These are phyloP conservation scores for Leccinum pachyderme DNA, from an alignment of 1,284 basidiomycete species.

Conservation along the genomic window DNA sequence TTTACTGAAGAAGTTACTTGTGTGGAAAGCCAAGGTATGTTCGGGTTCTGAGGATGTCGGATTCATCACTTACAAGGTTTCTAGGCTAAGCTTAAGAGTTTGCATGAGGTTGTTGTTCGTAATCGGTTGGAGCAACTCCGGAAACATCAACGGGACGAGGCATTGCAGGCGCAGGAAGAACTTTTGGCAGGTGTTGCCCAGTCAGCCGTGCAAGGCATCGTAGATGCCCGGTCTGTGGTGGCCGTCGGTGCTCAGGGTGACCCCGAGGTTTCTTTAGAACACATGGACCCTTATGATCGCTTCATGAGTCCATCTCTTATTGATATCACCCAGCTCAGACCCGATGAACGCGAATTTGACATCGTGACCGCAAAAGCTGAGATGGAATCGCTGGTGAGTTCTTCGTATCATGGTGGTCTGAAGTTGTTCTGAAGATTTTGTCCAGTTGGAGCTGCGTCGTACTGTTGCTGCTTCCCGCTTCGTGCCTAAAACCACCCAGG, in stretches of 20 bases:
- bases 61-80: conserved; percentile 10
- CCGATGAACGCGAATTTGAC: conserved; percentile 78
- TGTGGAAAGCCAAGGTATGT: conserved; percentile 94
- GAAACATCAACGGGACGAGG: conserved; percentile 93
- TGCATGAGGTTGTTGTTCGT: conserved; percentile 95
- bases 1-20: conserved; percentile 87
- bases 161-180: conserved; percentile 88
- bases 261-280: conserved; percentile 49
- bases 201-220: conserved; percentile 44
- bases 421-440: conserved; percentile 7
- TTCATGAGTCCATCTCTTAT: conserved; percentile 80
- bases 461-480: conserved; percentile 80
- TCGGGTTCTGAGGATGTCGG: background rate
- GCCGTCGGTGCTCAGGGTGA: conserved; percentile 37
- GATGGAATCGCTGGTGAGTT: conserved; percentile 61
- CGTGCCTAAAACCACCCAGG: conserved; percentile 70
- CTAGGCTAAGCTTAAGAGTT: conserved; percentile 84
- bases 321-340: conserved; percentile 65
- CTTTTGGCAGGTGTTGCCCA: conserved; percentile 77
- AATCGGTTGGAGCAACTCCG: conserved; percentile 95
- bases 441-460: conserved; percentile 73
- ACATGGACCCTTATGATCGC: conserved; percentile 73
- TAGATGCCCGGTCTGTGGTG: conserved; percentile 38
- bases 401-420: conserved; percentile 3
- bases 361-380: conserved; percentile 73